Base-by-base conservation (phyloP, 805 yeast genomes). In the Ogataea zsoltii region DNA sequence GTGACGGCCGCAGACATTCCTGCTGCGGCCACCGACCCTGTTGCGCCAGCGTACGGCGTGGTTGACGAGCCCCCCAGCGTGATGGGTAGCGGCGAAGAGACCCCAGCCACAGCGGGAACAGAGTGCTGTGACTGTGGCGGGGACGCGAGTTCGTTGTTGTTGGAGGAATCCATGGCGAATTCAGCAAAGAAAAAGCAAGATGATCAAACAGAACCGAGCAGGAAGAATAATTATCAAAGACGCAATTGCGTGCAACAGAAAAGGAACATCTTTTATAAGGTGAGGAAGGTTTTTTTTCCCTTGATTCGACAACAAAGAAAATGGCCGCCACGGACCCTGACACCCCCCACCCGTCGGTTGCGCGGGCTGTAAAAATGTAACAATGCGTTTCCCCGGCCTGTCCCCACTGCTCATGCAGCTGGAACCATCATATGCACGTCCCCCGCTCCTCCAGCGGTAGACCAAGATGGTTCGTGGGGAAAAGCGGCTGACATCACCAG, bases 401-500 rank as follows among this genome's bases (percentile, higher is more conserved):
- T 11, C 23, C n/a, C 32, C 31, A 37, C 40, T 16, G 25, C 5
- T 37, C 16, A 18, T 37, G 40, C 40, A 37, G 15, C 19, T 7
- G 13, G 6, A 15, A 15, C 12, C 31, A 35, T 13, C 29, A 21
- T 9, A n/a, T 35, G 38, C 38, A 35, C 11, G 26, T 18, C 14
- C 18, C 26, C 19, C 26, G 17, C 38, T 26, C 17, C 18, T 17
- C 17, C 26, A 15, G 25, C 38, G 16, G 25, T 25, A 30, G 38
- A 3, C 15, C 30, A 23, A 17, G 38, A 28, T 11, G 28, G 31
- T 28, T 3, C 38, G 30, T 25, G 32, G 40, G 40, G 40, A 18
- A 16, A 19, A 15, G 40, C 40, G 40, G 40, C 40, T 37, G 40
- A 26, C 40, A 30, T 25, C 40, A 37, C 32, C 18, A 26, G 40